A percentile compares a stretch with the other conserved stretches of the same genome.
These are phyloP conservation scores for Flaveria ramosissima DNA, from an alignment of 129 eudicot species.

Conservation along the genomic window DNA sequence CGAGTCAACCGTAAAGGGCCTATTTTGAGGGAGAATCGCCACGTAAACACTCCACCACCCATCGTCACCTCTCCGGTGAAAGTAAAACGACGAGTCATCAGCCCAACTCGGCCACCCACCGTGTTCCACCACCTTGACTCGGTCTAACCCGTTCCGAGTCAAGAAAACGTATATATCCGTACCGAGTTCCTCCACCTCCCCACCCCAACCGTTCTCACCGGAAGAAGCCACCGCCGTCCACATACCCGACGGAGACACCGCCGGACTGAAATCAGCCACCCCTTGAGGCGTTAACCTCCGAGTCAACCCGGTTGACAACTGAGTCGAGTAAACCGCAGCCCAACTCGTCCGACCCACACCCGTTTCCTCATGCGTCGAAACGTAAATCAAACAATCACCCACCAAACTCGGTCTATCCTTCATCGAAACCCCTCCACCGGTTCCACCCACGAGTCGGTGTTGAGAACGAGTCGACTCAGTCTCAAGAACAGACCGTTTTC, in stretches of 20 bases:
- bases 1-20: conserved; percentile 41
- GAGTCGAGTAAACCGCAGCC: conserved; percentile 90
- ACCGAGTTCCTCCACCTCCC: conserved; percentile 74
- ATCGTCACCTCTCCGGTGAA: conserved; percentile 72
- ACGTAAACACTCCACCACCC: conserved; percentile 89
- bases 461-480: conserved; percentile 47
- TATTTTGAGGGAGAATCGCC: conserved; percentile 42
- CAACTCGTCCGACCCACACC: conserved; percentile 79
- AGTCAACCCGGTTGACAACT: conserved; percentile 55
- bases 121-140: conserved; percentile 83
- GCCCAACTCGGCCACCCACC: conserved; percentile 99
- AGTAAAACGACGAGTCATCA: conserved; percentile 62
- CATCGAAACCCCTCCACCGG: conserved; percentile 51
- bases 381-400: conserved; percentile 65
- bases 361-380: conserved; percentile 76
- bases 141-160: conserved; percentile 70
- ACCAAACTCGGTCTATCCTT: conserved; percentile 80
- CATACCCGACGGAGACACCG: conserved; percentile 82
- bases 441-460: conserved; percentile 39
- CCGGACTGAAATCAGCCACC: conserved; percentile 86
- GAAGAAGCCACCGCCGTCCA: conserved; percentile 85
- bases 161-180: conserved; percentile 77
- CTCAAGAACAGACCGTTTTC: conserved; percentile 42
- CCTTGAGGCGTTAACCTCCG: conserved; percentile 74
- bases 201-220: conserved; percentile 72